Evolutionary conservation across 2,329 filamentous ascomycete species (phyloP), one percentile per base, ranked within the genome.

Genomic region (Aspergillus terreus): DNA sequence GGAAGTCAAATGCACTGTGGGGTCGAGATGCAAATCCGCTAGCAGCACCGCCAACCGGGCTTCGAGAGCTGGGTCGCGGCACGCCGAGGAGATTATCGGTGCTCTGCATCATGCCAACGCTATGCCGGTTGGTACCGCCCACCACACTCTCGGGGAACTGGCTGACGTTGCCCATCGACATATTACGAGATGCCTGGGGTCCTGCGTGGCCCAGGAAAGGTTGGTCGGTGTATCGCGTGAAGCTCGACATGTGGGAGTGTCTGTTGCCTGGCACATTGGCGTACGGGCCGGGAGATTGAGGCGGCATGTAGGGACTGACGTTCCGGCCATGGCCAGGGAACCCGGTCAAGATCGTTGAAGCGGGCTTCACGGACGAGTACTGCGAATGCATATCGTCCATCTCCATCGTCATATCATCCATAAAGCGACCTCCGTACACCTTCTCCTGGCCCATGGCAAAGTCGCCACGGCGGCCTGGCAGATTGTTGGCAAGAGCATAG

Each of bases 301-400:
- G 91, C 10, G 92, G 88, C 82, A 94, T 90, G 72, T 88, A 92
- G 2, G 86, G 78, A 57, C 62, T 71, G 56, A 58, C 63, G 55
- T 69, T 71, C 56, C 83, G 84, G 17, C 70, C 71, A 43, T 85
- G 84, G 47, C 82, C 80, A 40, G 83, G 87, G 74, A 96, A 90
- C 49, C 90, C 91, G 12, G 89, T 90, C 53, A 96, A 80, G 58
- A 97, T 86, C 2, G 92, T 96, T 6, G 90, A 87, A 4, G 90
- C 80, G 71, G 92, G 77, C 80, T 92, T 86, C 54, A 92, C 89
- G 1, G 91, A 95, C 4, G 92, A 96, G 77, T 97, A 97, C 53
- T 95, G 86, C 0, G 91, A 96, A 70, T 90, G 92, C 80, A 97
- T 95, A 70, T 99, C 94, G 68, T 99, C 95, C 87, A 97, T 92